Evolutionary conservation across 331 rosid genomes (phyloP), one percentile per base, ranked within the genome.

Genomic region (Stylosanthes scabra): DNA sequence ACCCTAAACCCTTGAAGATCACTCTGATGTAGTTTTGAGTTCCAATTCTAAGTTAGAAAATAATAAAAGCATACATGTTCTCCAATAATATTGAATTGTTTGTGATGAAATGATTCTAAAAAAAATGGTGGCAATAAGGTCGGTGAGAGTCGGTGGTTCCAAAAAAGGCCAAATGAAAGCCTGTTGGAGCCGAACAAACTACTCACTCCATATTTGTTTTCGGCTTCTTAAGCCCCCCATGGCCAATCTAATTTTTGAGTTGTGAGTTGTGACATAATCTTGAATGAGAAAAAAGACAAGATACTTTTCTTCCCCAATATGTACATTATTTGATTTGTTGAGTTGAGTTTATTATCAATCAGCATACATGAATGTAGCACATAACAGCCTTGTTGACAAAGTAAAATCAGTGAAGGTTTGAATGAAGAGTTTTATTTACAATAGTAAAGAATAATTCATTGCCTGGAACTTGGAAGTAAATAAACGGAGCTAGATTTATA

Each of bases 121-220:
- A 66, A 70, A 70, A 74, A 20, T 20, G 37, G 42, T 57, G 12
- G 72, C n/a, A n/a, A n/a, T 34, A 34, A 59, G 64, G 86, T 88
- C 82, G 84, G 86, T 68, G 74, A 63, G 62, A 51, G 89, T 71
- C 85, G 85, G 86, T 79, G 88, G 9, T 79, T 66, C 67, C 39
- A 34, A 3, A 34, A 62, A 66, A 71, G 11, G 61, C 78, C 78
- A 71, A 77, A 66, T 34, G 44, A 70, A 51, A 50, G 44, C 75
- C 52, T 34, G 68, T 83, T 63, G 70, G 68, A 62, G 50, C 56
- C 68, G 54, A 64, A 57, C 70, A 61, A 63, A 63, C 39, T 5
- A 6, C 3, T 52, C 28, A 50, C 66, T 63, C 15, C 49, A 8
- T 4, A 25, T 14, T 47, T 14, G 15, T 1, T 56, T 59, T 74